phyloP scores from a whole-genome alignment of 495 filamentous ascomycete species.

The Penicillium coffeae region DNA sequence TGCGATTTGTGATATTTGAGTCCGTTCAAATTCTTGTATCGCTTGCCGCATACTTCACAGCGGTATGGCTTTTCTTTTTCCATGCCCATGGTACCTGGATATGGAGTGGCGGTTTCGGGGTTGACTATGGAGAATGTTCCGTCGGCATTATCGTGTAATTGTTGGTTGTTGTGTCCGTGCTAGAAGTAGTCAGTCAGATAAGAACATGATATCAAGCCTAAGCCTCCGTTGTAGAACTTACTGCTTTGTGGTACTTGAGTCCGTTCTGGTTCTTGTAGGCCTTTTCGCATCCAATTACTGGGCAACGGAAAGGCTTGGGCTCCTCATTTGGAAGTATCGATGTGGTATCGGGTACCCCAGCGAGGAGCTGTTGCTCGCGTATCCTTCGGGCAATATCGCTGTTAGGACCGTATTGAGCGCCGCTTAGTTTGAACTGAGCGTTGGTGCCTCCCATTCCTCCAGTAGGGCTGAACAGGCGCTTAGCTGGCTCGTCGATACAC shows the following conservation, averaged over 20 bases:
- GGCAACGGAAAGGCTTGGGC: constrained; percentile 94
- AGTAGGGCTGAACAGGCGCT: constrained; percentile 82
- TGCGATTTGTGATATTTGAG: constrained; percentile 91
- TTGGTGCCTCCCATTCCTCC: constrained; percentile 69
- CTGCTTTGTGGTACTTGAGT: constrained; percentile 77
- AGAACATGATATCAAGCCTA: too few relatives aligned
- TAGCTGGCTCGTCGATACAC: constrained; percentile 94
- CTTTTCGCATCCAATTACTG: constrained; percentile 98
- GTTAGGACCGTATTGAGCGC: constrained; percentile 70
- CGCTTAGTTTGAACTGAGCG: constrained; percentile 64
- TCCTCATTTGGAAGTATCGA: constrained; percentile 58
- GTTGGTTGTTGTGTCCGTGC: constrained; percentile 96
- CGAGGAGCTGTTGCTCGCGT: constrained; percentile 69
- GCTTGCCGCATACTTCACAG: constrained; percentile 93
- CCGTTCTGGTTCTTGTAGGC: constrained; percentile 99
- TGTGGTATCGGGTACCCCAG: constrained; percentile 56
- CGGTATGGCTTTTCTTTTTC: constrained; percentile 99
- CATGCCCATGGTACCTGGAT: constrained; percentile 96
- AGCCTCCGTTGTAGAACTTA: constrained; percentile 47
- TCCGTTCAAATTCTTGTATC: constrained; percentile 98
- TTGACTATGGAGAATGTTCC: constrained; percentile 98
- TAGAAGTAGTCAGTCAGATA: constrained; percentile 25
- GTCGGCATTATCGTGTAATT: constrained; percentile 90
- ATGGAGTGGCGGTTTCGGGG: constrained; percentile 87
- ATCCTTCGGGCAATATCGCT: constrained; percentile 67